Percentiles rank a stretch among this genome's conserved stretches.
Evolutionary conservation across 208 protist species (phyloP).

Genomic region (Leishmania martiniquensis): DNA sequence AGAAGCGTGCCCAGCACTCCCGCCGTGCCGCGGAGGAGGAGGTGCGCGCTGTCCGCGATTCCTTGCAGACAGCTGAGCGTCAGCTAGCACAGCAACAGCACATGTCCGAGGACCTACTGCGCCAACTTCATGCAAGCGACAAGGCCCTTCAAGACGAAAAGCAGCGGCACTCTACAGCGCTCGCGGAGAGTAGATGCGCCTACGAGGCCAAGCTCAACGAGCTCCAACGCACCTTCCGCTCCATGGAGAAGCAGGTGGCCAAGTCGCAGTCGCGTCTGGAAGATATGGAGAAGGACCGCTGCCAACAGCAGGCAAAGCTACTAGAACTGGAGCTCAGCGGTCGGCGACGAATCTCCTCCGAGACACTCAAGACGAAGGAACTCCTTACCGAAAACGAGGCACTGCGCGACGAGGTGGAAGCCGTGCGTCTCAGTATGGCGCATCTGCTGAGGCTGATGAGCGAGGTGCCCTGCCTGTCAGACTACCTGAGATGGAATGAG

Average conservation of each 20-base stretch:
- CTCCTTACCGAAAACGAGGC: constrained; percentile 35
- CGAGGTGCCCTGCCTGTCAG: constrained; percentile 67
- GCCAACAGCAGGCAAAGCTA: constrained; percentile 34
- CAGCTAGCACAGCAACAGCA: constrained; percentile 33
- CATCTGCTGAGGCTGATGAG: constrained; percentile 74
- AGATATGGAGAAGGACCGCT: constrained; percentile 33
- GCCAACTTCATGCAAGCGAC: constrained; percentile 28
- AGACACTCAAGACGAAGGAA: constrained; percentile 16
- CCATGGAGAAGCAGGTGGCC: constrained; percentile 34
- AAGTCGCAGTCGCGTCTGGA: constrained; percentile 30
- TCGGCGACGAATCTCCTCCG: constrained; percentile 21
- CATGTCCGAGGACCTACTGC: constrained; percentile 24
- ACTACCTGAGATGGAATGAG: constrained; percentile 66
- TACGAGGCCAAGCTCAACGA: constrained; percentile 32
- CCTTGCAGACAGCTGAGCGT: constrained; percentile 23
- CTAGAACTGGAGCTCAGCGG: constrained; percentile 32
- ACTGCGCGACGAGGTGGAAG: constrained; percentile 61
- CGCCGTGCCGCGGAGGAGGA: constrained; percentile 26
- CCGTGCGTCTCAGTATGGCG: constrained; percentile 67
- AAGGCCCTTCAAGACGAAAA: constrained; percentile 23
- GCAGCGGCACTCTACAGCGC: constrained; percentile 18
- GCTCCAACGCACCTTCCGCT: constrained; percentile 21
- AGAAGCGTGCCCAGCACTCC: constrained; percentile 9
- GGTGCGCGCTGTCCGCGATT: constrained; percentile 19
- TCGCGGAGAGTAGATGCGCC: constrained; percentile 35